Percentiles rank a stretch among this genome's conserved stretches.
Evolutionary conservation across 768 basidiomycete genomes (phyloP).

Genomic region (Macrocybe gigantea): DNA sequence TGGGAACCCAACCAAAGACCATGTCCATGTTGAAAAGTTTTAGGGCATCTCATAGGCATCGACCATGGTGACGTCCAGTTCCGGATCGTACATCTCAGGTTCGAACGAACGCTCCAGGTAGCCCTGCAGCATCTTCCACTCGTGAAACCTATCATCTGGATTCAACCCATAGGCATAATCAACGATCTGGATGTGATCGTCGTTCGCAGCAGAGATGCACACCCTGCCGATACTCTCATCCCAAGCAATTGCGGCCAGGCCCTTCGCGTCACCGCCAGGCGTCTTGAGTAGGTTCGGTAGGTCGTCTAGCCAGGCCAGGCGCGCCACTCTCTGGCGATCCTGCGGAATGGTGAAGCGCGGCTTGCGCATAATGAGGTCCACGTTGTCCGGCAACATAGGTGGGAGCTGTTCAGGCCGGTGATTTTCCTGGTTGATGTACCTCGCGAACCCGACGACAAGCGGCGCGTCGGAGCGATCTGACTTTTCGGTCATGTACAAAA

Average conservation of each 20-base stretch:
- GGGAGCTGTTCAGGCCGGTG: constrained; percentile 10
- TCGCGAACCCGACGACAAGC: constrained; percentile 28
- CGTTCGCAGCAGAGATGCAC: constrained; percentile 40
- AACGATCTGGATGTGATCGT: constrained; percentile 35
- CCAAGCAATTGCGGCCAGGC: constrained; percentile 51
- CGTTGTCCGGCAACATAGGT: constrained; percentile 5
- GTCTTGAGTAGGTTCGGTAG: too few species aligned
- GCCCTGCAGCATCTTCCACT: constrained; percentile 19
- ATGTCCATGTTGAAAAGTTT: too few species aligned
- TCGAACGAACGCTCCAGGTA: too few species aligned
- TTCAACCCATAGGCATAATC: constrained; percentile 35
- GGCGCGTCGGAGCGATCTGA: constrained; percentile 26
- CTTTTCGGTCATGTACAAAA: constrained; percentile 31
- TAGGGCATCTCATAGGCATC: too few species aligned
- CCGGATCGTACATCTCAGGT: too few species aligned
- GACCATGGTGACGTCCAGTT: too few species aligned
- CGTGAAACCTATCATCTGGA: constrained; percentile 21
- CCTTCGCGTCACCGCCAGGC: constrained; percentile 10
- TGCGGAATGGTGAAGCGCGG: constrained; percentile 7
- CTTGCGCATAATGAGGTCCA: constrained; percentile 4
- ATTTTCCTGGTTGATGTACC: constrained; percentile 29
- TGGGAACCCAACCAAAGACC: too few species aligned
- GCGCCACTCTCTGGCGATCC: constrained; percentile 5
- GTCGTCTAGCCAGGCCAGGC: not conserved
- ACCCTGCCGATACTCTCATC: constrained; percentile 62